These are phyloP conservation scores for Tylopilus felleus DNA, from an alignment of 768 basidiomycete genomes.

Conservation along the genomic window DNA sequence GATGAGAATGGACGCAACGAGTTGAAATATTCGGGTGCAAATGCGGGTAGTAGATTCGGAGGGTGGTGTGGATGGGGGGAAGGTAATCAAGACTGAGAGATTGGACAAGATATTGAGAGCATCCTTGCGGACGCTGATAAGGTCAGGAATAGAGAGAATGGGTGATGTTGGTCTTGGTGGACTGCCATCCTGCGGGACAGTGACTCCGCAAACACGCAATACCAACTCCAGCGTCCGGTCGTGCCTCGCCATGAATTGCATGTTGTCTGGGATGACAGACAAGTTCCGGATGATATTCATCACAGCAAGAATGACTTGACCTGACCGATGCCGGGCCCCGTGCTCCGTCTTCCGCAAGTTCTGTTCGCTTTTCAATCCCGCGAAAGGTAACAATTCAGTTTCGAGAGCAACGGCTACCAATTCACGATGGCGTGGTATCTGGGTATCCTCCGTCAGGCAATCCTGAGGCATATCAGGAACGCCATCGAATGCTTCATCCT, in stretches of 20 bases:
- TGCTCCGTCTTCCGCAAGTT: conserved; percentile 46
- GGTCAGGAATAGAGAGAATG: conserved; percentile 65
- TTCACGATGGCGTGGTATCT: conserved; percentile 62
- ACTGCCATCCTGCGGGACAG: conserved; percentile 31
- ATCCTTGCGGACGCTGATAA: conserved; percentile 75
- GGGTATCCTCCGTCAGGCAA: conserved; percentile 28
- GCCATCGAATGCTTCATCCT: conserved; percentile 72
- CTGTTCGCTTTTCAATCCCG: conserved; percentile 45
- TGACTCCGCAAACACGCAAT: conserved; percentile 64
- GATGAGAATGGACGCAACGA: conserved; percentile 72
- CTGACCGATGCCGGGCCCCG: conserved; percentile 60
- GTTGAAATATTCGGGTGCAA: conserved; percentile 56
- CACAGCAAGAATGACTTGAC: conserved; percentile 63
- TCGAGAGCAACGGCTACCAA: conserved; percentile 58
- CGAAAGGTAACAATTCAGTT: conserved; percentile 57
- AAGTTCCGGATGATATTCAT: conserved; percentile 86
- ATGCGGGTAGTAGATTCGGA: conserved; percentile 44
- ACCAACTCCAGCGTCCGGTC: conserved; percentile 62
- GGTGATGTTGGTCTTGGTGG: conserved; percentile 45
- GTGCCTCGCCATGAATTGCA: conserved; percentile 60
- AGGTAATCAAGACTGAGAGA: conserved; percentile 50
- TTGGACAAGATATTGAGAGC: conserved; percentile 65
- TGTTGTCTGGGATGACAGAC: conserved; percentile 70
- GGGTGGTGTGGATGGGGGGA: conserved; percentile 40
- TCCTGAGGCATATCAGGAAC: conserved; percentile 34